phyloP scores from a whole-genome alignment of 768 basidiomycete species.

The Fomitopsis pulvina region DNA sequence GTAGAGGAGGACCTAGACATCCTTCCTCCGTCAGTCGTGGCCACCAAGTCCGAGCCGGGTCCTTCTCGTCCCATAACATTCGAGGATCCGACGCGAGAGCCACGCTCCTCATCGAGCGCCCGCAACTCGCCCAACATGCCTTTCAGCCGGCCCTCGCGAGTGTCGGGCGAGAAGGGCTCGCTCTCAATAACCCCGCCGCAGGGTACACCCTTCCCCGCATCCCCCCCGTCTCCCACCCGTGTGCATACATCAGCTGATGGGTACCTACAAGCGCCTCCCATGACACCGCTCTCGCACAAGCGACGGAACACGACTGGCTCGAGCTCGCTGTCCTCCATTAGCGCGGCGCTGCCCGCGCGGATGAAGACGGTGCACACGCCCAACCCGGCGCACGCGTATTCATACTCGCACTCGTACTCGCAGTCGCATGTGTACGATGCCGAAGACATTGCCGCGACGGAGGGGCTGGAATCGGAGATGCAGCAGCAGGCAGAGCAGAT shows the following conservation, averaged over 20 bases:
- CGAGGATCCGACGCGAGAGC: slow-evolving; percentile 28
- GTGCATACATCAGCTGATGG: slow-evolving; percentile 32
- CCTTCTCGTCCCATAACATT: slow-evolving; percentile 24
- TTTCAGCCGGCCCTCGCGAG: slow-evolving; percentile 32
- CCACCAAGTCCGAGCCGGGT: slow-evolving; percentile 16
- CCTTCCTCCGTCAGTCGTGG: neutral
- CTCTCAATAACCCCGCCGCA: slow-evolving; percentile 7
- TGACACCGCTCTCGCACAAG: slow-evolving; percentile 29
- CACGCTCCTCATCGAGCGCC: slow-evolving; percentile 26
- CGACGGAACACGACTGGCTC: slow-evolving; percentile 74
- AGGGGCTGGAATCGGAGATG: slow-evolving; percentile 72
- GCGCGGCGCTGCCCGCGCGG: slow-evolving; percentile 14
- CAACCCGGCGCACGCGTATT: slow-evolving; percentile 7
- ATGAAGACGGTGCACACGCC: slow-evolving; percentile 15
- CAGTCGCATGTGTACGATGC: slow-evolving; percentile 16
- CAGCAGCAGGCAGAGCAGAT: slow-evolving; percentile 87
- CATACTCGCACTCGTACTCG: slow-evolving; percentile 24
- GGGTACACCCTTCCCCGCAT: slow-evolving; percentile 18
- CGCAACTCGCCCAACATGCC: slow-evolving; percentile 12
- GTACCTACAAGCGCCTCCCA: slow-evolving; percentile 46
- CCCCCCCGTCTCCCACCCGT: slow-evolving; percentile 19
- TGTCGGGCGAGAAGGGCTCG: slow-evolving; percentile 11
- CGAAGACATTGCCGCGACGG: slow-evolving; percentile 36
- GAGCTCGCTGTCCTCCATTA: slow-evolving; percentile 5
- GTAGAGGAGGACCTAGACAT: slow-evolving; percentile 19